These are phyloP conservation scores for Exidia glandulosa DNA, from an alignment of 768 basidiomycete genomes.

Conservation along the genomic window DNA sequence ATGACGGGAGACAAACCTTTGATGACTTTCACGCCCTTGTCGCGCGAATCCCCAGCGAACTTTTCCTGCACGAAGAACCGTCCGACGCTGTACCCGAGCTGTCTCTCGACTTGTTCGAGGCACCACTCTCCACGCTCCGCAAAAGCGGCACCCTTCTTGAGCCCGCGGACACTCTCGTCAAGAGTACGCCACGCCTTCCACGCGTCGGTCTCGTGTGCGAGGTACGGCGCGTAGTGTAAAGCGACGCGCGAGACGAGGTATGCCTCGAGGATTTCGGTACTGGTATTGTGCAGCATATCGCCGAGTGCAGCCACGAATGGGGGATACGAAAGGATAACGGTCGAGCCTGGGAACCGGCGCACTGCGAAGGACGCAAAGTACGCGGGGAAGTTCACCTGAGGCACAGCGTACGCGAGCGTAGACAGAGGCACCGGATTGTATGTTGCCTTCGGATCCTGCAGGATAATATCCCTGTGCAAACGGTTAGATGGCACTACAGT, in stretches of 20 bases:
- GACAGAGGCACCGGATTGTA: conserved; percentile 76
- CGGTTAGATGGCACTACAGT: background rate
- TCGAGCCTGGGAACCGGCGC: conserved; percentile 54
- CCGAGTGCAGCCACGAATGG: conserved; percentile 60
- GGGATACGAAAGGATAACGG: conserved; percentile 76
- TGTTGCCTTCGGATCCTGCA: conserved; percentile 72
- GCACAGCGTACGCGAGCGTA: conserved; percentile 56
- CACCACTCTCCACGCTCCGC: conserved; percentile 82
- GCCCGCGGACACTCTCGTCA: conserved; percentile 62
- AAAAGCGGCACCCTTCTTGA: conserved; percentile 69
- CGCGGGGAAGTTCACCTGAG: conserved; percentile 70
- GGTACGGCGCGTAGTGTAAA: conserved; percentile 50
- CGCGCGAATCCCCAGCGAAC: conserved; percentile 67
- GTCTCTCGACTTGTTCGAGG: conserved; percentile 54
- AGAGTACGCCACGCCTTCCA: conserved; percentile 67
- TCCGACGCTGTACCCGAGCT: conserved; percentile 82
- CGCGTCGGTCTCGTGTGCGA: conserved; percentile 66
- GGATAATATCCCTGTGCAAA: conserved; percentile 44
- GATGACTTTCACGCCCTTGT: conserved; percentile 76
- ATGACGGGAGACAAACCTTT: conserved; percentile 32
- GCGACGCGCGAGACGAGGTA: conserved; percentile 79
- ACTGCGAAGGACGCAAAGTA: conserved; percentile 83
- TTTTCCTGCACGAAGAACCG: conserved; percentile 81
- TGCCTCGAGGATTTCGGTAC: conserved; percentile 65
- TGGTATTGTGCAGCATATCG: conserved; percentile 54